A percentile compares a stretch with the other conserved stretches of the same genome.
These are phyloP conservation scores for Yarrowia yakushimensis DNA, from an alignment of 805 yeast species.

Conservation along the genomic window DNA sequence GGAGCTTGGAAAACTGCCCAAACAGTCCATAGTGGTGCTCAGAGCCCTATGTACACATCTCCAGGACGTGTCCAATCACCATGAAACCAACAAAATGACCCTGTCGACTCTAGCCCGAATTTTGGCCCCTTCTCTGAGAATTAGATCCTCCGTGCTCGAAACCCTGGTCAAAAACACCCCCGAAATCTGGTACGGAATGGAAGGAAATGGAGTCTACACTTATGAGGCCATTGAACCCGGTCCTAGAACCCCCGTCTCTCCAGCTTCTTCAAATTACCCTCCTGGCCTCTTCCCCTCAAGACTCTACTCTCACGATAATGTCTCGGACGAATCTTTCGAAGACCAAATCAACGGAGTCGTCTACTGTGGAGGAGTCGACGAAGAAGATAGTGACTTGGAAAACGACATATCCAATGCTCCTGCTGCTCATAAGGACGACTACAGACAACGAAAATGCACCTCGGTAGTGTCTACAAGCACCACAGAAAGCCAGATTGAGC, in stretches of 20 bases:
- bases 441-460: background rate
- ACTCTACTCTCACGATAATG: conserved; percentile 13
- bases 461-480: background rate
- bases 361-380: background rate
- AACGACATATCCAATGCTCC: no score
- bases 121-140: background rate
- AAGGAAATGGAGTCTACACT: background rate
- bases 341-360: conserved; percentile 2
- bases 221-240: background rate
- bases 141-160: background rate
- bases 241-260: background rate
- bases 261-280: background rate
- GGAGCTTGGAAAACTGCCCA: background rate
- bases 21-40: conserved; percentile 5
- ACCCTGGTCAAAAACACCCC: background rate
- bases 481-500: conserved; percentile 1
- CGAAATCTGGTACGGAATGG: conserved; percentile 18
- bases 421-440: background rate
- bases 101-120: background rate
- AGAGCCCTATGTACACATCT: background rate
- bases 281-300: conserved; percentile 5
- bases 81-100: conserved; percentile 15
- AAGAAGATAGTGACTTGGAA: background rate
- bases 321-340: conserved; percentile 14
- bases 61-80: conserved; percentile 24